Conservation (phyloP, 164 flowering plant species). For the Pachysandra terminalis region DNA sequence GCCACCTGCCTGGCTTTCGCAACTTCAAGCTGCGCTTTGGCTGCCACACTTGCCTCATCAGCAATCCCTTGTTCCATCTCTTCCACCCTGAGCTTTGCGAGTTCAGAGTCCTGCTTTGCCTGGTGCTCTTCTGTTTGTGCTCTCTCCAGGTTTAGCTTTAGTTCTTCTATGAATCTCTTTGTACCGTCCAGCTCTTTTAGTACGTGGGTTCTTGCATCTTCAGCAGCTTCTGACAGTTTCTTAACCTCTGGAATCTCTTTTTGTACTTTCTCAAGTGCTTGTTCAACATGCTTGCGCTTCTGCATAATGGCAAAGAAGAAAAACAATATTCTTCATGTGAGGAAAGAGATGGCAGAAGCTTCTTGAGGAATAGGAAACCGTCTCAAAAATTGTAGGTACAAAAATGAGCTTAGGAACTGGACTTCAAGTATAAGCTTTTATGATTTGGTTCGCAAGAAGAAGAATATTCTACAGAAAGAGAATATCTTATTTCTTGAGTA, state of each 20-base stretch:
- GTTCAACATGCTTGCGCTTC: slow-evolving; percentile 63
- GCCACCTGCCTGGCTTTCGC: slow-evolving; percentile 68
- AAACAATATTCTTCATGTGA: not conserved
- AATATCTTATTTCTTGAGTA: not conserved
- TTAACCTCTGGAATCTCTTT: slow-evolving; percentile 68
- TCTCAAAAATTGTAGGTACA: not conserved
- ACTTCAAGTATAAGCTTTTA: not conserved
- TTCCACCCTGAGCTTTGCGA: slow-evolving; percentile 67
- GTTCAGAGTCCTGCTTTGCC: slow-evolving; percentile 85
- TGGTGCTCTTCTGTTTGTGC: slow-evolving; percentile 85
- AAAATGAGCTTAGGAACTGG: not conserved
- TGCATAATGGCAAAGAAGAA: slow-evolving; percentile 26
- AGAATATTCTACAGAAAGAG: not conserved
- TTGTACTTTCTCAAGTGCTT: slow-evolving; percentile 70
- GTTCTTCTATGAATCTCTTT: slow-evolving; percentile 70
- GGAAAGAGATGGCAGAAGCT: not conserved
- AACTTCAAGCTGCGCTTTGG: slow-evolving; percentile 87
- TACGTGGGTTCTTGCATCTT: slow-evolving; percentile 52
- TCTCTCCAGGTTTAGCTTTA: slow-evolving; percentile 74
- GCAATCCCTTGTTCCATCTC: slow-evolving; percentile 87
- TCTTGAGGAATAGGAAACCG: too few relatives aligned
- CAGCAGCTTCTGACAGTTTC: slow-evolving; percentile 57
- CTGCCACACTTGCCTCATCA: slow-evolving; percentile 81
- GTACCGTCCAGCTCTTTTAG: slow-evolving; percentile 68
- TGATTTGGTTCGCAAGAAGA: not conserved